A percentile compares a stretch with the other conserved stretches of the same genome.
Conservation (phyloP, 495 filamentous ascomycete genomes). For the Talaromyces wortmannii region DNA sequence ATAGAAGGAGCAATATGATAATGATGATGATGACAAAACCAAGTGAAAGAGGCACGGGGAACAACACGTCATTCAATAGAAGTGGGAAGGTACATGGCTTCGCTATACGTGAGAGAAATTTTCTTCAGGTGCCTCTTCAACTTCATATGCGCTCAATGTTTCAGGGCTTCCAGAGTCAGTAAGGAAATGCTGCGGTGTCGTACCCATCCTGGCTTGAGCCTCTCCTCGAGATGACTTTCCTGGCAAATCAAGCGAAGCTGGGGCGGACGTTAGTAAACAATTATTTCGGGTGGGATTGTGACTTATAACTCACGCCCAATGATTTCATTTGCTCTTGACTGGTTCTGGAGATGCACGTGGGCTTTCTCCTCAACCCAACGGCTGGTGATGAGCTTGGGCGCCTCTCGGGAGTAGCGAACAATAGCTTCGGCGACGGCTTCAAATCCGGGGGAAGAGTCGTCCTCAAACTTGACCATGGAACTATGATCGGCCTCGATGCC, state of each 20-base stretch:
- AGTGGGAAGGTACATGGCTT: background rate
- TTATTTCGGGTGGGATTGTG: background rate
- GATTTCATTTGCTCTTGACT: constrained; percentile 31
- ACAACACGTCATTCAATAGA: too few relatives aligned
- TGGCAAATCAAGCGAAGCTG: background rate
- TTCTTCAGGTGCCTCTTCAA: constrained; percentile 1
- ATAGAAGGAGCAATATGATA: background rate
- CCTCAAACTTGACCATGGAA: constrained; percentile 83
- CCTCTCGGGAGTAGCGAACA: constrained; percentile 58
- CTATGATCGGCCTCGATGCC: constrained; percentile 79
- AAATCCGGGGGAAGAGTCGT: constrained; percentile 65
- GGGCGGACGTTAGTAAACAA: background rate
- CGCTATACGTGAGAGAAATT: background rate
- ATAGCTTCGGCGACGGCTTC: constrained; percentile 66
- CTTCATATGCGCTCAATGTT: constrained; percentile 3
- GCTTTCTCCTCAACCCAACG: constrained; percentile 59
- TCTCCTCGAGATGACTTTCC: background rate
- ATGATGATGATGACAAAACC: background rate
- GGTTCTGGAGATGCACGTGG: constrained; percentile 29
- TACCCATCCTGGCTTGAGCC: constrained; percentile 4
- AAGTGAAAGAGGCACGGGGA: background rate
- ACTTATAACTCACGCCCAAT: constrained; percentile 16
- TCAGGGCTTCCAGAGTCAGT: background rate
- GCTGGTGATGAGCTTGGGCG: constrained; percentile 47
- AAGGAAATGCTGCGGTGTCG: constrained; percentile 2